Evolutionary conservation across 2,329 filamentous ascomycete species (phyloP).

Genomic region (Trichoderma guizhouense): DNA sequence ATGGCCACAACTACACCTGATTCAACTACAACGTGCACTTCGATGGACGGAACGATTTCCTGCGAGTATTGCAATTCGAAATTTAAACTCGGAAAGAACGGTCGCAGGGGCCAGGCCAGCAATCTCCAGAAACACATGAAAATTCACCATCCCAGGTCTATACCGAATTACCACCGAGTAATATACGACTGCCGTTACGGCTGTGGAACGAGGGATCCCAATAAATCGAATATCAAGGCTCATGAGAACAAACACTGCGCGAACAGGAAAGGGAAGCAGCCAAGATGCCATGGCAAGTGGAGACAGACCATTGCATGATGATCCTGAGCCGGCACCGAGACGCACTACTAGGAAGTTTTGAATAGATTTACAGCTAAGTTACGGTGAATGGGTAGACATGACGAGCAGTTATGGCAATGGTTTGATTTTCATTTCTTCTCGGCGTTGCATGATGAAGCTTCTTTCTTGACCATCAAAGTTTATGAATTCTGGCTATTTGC

Average conservation of each 20-base stretch:
- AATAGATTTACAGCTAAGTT: too few relatives aligned
- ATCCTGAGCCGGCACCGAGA: not conserved
- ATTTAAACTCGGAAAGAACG: not conserved
- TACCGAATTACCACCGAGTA: not conserved
- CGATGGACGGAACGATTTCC: not conserved
- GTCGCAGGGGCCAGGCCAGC: not conserved
- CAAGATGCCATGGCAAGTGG: not conserved
- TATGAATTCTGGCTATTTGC: too few relatives aligned
- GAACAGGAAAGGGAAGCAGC: not conserved
- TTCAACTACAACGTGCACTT: not conserved
- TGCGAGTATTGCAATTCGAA: not conserved
- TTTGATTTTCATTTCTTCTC: not conserved
- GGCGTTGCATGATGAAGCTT: not conserved
- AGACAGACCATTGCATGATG: not conserved
- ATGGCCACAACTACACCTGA: accelerated
- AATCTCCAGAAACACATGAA: not conserved
- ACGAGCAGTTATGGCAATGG: too few relatives aligned
- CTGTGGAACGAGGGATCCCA: not conserved
- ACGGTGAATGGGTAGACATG: too few relatives aligned
- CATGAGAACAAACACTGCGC: not conserved
- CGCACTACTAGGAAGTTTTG: too few relatives aligned
- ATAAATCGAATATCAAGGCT: not conserved
- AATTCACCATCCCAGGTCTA: not conserved
- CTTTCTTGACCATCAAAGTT: too few relatives aligned
- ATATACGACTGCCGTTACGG: not conserved